phyloP scores from a whole-genome alignment of 306 rosid genomes.

The Rosa multiflora region DNA sequence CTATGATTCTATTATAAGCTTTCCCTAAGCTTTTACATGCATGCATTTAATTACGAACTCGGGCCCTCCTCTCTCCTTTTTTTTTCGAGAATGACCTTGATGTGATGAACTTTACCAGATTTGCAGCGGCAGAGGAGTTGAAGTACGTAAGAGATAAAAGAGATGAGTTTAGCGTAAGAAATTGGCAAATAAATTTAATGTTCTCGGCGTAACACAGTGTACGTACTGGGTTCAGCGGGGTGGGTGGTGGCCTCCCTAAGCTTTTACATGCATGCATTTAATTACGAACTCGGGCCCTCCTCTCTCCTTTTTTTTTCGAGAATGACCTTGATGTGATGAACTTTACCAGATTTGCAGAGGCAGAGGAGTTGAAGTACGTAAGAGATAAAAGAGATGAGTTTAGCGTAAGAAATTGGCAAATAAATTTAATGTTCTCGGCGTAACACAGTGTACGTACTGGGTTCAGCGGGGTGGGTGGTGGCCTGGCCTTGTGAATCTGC shows the following conservation, averaged over 20 bases:
- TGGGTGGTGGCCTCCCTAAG: not conserved
- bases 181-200: not conserved
- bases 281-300: not conserved
- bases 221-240: not conserved
- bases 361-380: not conserved
- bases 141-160: not conserved
- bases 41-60: not conserved
- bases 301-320: not conserved
- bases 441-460: slow-evolving; percentile 18
- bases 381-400: not conserved
- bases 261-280: not conserved
- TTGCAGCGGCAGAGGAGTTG: not conserved
- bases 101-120: not conserved
- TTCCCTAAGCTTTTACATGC: not conserved
- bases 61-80: not conserved
- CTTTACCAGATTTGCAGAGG: not conserved
- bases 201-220: slow-evolving; percentile 18
- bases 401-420: not conserved
- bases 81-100: not conserved
- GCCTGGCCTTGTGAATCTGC: slow-evolving; percentile 2
- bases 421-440: slow-evolving; percentile 1
- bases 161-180: not conserved
- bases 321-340: not conserved
- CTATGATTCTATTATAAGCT: not conserved
- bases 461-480: not conserved